These are phyloP conservation scores for Beauveria asiatica DNA, from an alignment of 2,329 filamentous ascomycete genomes.

Conservation along the genomic window DNA sequence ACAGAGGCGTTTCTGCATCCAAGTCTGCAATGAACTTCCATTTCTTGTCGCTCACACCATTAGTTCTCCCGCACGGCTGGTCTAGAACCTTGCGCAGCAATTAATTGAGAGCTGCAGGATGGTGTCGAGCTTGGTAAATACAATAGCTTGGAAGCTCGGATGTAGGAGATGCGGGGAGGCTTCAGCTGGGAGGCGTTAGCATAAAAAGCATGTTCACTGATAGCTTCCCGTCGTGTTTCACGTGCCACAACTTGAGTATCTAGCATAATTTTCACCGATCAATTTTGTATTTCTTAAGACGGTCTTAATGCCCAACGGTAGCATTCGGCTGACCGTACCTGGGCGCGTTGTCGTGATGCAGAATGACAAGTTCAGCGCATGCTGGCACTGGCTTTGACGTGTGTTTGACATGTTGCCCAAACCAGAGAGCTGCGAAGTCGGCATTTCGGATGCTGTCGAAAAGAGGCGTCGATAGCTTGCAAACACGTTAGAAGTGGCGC, in stretches of 20 bases:
- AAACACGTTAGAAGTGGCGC: background rate
- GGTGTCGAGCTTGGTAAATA: background rate
- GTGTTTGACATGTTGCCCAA: background rate
- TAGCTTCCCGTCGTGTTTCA: conserved; percentile 3
- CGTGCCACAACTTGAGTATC: background rate
- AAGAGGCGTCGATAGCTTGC: background rate
- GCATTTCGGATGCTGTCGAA: background rate
- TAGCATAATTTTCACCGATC: background rate
- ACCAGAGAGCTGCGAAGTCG: background rate
- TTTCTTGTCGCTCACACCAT: background rate
- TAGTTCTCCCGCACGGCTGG: background rate
- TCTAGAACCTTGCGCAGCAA: background rate
- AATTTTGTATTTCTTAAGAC: background rate
- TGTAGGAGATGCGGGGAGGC: conserved; percentile 5
- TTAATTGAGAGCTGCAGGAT: background rate
- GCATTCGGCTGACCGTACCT: background rate
- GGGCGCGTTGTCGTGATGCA: background rate
- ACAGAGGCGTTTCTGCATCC: background rate
- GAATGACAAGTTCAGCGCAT: background rate
- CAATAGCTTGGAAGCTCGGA: no score
- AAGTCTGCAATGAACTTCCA: background rate
- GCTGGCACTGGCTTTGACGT: background rate
- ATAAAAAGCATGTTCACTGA: background rate
- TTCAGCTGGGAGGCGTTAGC: background rate
- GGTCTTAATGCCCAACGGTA: background rate